These are phyloP conservation scores for Myotisia sp. DNA, from an alignment of 2,329 filamentous ascomycete species.

Conservation along the genomic window DNA sequence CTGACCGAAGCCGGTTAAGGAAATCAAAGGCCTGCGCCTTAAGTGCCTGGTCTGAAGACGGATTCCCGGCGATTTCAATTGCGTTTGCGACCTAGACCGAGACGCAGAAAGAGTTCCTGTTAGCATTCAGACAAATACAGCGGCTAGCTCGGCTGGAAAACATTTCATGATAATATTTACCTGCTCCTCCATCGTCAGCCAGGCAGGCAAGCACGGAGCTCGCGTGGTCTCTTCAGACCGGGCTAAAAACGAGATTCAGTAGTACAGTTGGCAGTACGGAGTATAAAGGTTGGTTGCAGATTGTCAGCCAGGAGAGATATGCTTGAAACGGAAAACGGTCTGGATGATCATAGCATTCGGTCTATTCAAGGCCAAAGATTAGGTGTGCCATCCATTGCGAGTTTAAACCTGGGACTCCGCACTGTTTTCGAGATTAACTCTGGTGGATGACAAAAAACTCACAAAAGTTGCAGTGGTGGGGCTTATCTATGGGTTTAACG, in stretches of 20 bases:
- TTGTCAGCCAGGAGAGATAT: too few species aligned
- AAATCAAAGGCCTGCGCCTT: constrained; percentile 58
- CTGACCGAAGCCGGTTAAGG: constrained; percentile 58
- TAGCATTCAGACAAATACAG: constrained; percentile 12
- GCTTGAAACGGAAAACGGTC: background rate
- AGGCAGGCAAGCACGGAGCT: constrained; percentile 14
- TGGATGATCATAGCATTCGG: constrained; percentile 3
- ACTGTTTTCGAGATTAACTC: too few species aligned
- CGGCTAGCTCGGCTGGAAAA: too few species aligned
- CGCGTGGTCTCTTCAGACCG: constrained; percentile 2
- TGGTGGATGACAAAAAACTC: constrained; percentile 1
- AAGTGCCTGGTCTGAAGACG: constrained; percentile 56
- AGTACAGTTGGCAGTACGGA: too few species aligned
- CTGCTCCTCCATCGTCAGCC: constrained; percentile 33
- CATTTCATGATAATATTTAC: too few species aligned
- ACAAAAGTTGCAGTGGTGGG: too few species aligned
- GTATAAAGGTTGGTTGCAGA: too few species aligned
- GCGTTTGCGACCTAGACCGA: constrained; percentile 81
- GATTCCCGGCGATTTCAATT: constrained; percentile 85
- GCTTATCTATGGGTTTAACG: too few species aligned
- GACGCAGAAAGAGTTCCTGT: constrained; percentile 10
- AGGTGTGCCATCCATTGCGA: constrained; percentile 4
- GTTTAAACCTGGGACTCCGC: background rate
- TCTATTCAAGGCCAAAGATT: constrained; percentile 1
- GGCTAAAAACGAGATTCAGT: background rate